Base-by-base conservation (phyloP, 1,284 basidiomycete species). In the Tausonia pullulans region DNA sequence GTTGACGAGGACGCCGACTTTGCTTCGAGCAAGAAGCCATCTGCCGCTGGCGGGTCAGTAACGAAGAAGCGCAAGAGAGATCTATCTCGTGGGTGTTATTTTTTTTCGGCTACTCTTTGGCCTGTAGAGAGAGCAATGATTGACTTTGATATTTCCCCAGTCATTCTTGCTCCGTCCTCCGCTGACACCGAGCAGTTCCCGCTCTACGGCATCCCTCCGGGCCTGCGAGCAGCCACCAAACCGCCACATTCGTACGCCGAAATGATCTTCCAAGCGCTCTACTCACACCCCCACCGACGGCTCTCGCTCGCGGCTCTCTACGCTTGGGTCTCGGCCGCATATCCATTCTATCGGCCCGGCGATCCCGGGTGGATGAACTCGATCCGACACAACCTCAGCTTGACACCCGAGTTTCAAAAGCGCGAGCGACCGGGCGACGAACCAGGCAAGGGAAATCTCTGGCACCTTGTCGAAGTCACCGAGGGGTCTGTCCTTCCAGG, bases 291-390 rank as follows among this genome's bases (percentile, higher is more conserved):
- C 0, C 83, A 87, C 50, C 87, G 90, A 70, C 86, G 88, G 50
- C 83, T 98, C 46, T 92, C 91, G 0, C 80, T 98, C 40, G 90
- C 94, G 71, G 93, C 98, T 74, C 95, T 98, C 68, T 98, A 98
- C 73, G 86, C 89, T 71, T 98, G 86, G 82, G 95, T 98, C 72
- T 90, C 89, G 66, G 89, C 88, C 51, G 90, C 90, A 4, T 94
- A 92, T 75, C 93, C 95, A 0, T 87, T 87, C 74, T 98, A 92
- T 79, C 91, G 91, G 74, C 86, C 87, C 54, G 88, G 88, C 50
- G 93, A 96, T 71, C 84, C 87, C n/a, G 94, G 91, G 41, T 97
- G 93, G 93, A 74, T 76, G 83, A 86, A 86, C 71, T 93, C 90
- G 5, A 90, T 96, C 63, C 82, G 93, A n/a, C 92, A 96, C 75